A percentile compares a stretch with the other conserved stretches of the same genome.
Evolutionary conservation across 164 flowering plant species (phyloP).

Genomic region (Vitis amurensis): DNA sequence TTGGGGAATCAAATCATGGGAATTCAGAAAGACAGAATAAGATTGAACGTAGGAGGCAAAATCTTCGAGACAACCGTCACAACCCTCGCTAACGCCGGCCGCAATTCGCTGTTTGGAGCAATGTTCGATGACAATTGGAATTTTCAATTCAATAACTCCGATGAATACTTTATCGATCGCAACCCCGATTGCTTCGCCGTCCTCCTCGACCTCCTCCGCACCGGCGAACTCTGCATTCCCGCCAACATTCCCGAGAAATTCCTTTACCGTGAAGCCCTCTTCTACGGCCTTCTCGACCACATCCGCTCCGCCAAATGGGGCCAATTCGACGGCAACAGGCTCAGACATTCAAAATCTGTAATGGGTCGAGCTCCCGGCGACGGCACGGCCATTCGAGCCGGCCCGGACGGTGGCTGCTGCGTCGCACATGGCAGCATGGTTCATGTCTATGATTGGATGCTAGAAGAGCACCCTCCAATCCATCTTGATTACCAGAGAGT

Average conservation of each 20-base stretch:
- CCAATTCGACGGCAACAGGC: conserved; percentile 72
- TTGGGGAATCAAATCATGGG: conserved; percentile 37
- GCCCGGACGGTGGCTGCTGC: conserved; percentile 86
- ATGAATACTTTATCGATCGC: conserved; percentile 69
- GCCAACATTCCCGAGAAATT: conserved; percentile 54
- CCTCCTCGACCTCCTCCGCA: conserved; percentile 80
- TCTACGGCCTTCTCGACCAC: conserved; percentile 74
- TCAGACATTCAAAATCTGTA: conserved; percentile 41
- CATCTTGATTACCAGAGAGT: conserved; percentile 79
- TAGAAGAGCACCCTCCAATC: conserved; percentile 69
- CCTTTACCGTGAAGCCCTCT: conserved; percentile 66
- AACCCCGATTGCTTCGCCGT: conserved; percentile 80
- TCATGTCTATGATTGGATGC: conserved; percentile 84
- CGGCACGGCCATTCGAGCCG: conserved; percentile 81
- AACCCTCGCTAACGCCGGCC: conserved; percentile 79
- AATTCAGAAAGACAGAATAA: conserved; percentile 52
- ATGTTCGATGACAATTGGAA: conserved; percentile 80
- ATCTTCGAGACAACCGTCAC: conserved; percentile 82
- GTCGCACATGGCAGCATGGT: conserved; percentile 88
- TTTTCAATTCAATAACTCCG: conserved; percentile 15
- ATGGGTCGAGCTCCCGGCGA: conserved; percentile 82
- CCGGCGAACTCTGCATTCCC: conserved; percentile 70
- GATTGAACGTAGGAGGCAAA: conserved; percentile 82
- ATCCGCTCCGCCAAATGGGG: conserved; percentile 81
- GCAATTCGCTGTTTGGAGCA: conserved; percentile 72